phyloP scores from a whole-genome alignment of 768 basidiomycete genomes.

The Cystobasidium onofrii region DNA sequence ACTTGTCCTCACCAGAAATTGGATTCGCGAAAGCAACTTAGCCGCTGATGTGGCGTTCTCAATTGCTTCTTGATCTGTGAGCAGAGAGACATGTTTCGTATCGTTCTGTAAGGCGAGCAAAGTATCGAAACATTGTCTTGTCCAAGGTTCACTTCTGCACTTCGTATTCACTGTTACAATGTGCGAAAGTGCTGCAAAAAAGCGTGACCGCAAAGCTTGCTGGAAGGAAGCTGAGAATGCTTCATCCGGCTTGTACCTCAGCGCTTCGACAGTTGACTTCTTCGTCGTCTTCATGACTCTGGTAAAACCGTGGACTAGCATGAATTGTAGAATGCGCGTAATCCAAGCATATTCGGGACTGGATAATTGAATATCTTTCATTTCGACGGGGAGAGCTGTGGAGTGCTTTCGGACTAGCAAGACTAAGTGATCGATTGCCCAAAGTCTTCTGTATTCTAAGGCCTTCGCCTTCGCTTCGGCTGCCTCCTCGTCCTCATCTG shows the following conservation, averaged over 20 bases:
- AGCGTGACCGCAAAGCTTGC: slow-evolving; percentile 60
- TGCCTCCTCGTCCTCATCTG: slow-evolving; percentile 46
- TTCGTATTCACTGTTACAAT: slow-evolving; percentile 50
- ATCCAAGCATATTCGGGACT: slow-evolving; percentile 58
- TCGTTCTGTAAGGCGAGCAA: not conserved
- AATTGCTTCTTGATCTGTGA: not conserved
- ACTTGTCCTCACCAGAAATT: not conserved
- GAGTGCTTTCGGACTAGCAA: slow-evolving; percentile 68
- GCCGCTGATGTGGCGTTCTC: not conserved
- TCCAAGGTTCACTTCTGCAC: slow-evolving; percentile 9
- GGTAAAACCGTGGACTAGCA: slow-evolving; percentile 73
- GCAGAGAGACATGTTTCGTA: not conserved
- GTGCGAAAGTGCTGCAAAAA: slow-evolving; percentile 67
- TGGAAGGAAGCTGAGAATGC: slow-evolving; percentile 69
- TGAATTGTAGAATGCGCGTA: slow-evolving; percentile 63
- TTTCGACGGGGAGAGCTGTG: slow-evolving; percentile 48
- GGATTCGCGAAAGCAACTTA: not conserved
- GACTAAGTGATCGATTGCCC: slow-evolving; percentile 80
- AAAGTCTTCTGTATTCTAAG: slow-evolving; percentile 53
- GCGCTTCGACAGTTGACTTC: slow-evolving; percentile 56
- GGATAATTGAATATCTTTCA: slow-evolving; percentile 40
- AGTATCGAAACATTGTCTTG: not conserved
- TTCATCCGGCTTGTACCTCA: slow-evolving; percentile 46
- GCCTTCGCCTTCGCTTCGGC: slow-evolving; percentile 33
- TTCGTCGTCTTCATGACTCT: slow-evolving; percentile 62